phyloP scores from a whole-genome alignment of 306 rosid genomes.

The Aeschynomene evenia region DNA sequence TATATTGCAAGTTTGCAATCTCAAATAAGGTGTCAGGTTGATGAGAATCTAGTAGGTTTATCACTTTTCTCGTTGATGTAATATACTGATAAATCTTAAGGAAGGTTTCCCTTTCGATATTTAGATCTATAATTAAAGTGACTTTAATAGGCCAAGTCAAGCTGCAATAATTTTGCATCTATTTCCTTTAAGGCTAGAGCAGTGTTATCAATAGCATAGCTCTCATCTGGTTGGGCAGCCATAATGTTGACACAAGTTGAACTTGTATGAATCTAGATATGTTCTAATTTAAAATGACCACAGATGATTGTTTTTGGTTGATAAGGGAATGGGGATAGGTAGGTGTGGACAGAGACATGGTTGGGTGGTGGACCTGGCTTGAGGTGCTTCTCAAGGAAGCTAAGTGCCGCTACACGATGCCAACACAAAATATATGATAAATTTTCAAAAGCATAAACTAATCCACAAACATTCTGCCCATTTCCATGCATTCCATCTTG shows the following conservation, averaged over 20 bases:
- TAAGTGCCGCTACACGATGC: too few relatives aligned
- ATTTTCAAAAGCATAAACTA: too few relatives aligned
- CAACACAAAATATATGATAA: too few relatives aligned
- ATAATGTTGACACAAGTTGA: too few relatives aligned
- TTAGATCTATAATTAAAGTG: not conserved
- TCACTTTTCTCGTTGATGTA: not conserved
- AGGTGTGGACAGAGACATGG: too few relatives aligned
- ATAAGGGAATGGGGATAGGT: too few relatives aligned
- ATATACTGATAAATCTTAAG: not conserved
- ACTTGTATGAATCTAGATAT: too few relatives aligned
- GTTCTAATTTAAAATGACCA: too few relatives aligned
- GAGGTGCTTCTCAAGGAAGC: too few relatives aligned
- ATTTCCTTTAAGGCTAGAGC: not conserved
- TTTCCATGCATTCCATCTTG: slow-evolving; percentile 25
- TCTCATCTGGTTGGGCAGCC: too few relatives aligned
- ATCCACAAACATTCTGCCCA: not conserved
- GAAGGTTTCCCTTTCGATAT: not conserved
- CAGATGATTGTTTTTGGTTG: too few relatives aligned
- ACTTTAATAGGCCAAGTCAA: not conserved
- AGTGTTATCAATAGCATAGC: not conserved
- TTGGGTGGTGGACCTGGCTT: too few relatives aligned
- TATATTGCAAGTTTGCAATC: slow-evolving; percentile 9
- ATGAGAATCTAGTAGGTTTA: not conserved
- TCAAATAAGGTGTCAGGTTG: not conserved
- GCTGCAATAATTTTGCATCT: not conserved